A percentile compares a stretch with the other conserved stretches of the same genome.
Evolutionary conservation across 768 basidiomycete species (phyloP).

Genomic region (Amanita pallidorosea): DNA sequence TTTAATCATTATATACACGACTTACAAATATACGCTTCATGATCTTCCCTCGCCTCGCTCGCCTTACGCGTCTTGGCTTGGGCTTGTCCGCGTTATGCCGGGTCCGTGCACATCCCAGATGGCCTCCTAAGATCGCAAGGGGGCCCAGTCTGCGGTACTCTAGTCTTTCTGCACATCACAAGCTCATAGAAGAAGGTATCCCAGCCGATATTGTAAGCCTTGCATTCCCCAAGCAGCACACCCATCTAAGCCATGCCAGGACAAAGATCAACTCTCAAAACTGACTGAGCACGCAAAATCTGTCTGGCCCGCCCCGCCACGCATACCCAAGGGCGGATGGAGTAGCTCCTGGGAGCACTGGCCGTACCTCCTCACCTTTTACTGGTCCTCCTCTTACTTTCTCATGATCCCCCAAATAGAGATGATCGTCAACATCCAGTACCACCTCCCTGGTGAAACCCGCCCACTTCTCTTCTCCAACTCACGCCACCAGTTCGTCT

Average conservation of each 20-base stretch:
- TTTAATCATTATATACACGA: too few species aligned
- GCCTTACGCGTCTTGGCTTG: too few species aligned
- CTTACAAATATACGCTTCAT: too few species aligned
- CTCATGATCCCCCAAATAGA: constrained; percentile 26
- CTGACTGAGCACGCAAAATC: constrained; percentile 12
- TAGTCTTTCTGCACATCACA: neutral
- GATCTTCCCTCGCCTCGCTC: too few species aligned
- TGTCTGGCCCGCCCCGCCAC: constrained; percentile 15
- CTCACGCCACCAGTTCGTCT: constrained; percentile 12
- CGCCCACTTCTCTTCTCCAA: constrained; percentile 21
- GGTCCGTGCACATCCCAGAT: too few species aligned
- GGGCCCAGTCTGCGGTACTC: too few species aligned
- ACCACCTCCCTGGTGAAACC: constrained; percentile 20
- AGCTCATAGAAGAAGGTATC: neutral
- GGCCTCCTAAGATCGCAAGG: too few species aligned
- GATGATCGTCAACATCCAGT: constrained; percentile 21
- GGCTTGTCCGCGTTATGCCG: too few species aligned
- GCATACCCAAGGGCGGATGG: constrained; percentile 18
- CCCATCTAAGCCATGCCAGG: neutral
- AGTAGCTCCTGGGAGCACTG: constrained; percentile 19
- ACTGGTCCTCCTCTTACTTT: constrained; percentile 23
- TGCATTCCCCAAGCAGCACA: neutral
- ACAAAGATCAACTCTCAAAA: neutral
- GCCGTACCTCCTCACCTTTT: constrained; percentile 20
- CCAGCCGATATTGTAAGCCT: neutral